Evolutionary conservation across 2,329 filamentous ascomycete species (phyloP).

Genomic region (Periglandula ipomoeae): DNA sequence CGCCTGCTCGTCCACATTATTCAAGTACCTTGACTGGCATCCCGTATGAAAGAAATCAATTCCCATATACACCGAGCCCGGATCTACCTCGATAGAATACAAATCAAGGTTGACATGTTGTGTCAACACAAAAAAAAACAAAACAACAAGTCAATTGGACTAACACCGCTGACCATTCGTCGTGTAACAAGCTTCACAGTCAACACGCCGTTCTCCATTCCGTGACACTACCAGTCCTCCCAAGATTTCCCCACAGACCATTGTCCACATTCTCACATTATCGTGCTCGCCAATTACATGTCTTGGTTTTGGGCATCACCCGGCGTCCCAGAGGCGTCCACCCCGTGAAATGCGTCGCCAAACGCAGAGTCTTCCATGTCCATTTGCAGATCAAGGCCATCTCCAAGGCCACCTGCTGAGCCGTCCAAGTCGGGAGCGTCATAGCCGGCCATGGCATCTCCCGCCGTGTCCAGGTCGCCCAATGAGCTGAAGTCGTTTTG

Average conservation of each 20-base stretch:
- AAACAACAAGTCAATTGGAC: neutral
- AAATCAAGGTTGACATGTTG: neutral
- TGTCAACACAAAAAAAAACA: constrained; percentile 1
- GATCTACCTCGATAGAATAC: constrained; percentile 4
- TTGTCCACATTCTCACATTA: no score
- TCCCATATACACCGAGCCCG: neutral
- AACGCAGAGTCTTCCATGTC: constrained; percentile 75
- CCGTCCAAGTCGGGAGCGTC: constrained; percentile 45
- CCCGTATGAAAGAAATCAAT: neutral
- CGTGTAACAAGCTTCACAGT: neutral
- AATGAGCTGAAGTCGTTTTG: constrained; percentile 55
- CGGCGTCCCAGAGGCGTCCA: constrained; percentile 32
- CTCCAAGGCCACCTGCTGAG: constrained; percentile 37
- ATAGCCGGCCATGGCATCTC: constrained; percentile 61
- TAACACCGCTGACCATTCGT: neutral
- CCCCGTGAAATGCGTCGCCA: constrained; percentile 70
- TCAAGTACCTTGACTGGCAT: neutral
- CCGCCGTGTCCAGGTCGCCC: constrained; percentile 60
- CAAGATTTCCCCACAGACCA: no score
- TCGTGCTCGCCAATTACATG: constrained; percentile 16
- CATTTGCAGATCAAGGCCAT: constrained; percentile 51
- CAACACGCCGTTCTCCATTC: neutral
- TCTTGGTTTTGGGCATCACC: constrained; percentile 24
- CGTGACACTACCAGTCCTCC: neutral
- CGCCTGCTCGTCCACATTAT: neutral